Base-by-base conservation (phyloP, 768 basidiomycete species). In the Rhodocollybia butyracea region DNA sequence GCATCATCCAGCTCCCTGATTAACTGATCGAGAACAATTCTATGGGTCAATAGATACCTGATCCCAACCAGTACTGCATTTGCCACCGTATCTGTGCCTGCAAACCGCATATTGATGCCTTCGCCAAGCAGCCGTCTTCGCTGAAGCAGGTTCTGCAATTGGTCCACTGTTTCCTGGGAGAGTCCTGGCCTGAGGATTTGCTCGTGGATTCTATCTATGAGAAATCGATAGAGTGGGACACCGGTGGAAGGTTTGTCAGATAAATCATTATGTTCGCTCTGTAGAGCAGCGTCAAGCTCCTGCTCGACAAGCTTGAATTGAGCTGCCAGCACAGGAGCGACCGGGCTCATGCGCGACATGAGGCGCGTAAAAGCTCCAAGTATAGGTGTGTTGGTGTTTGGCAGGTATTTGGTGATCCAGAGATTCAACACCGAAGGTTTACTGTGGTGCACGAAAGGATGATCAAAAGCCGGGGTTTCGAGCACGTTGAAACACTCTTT, bases 1-100 rank as follows among this genome's bases (percentile, higher is more conserved):
- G 63, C 66, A 8, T 51, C 42, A 5, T 46, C 53, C 10, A 69
- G 57, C 46, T 66, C 68, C 22, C 42, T 46, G 7, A 47, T 48
- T n/a, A 69, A 57, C 13, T 26, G 45, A 6, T 51, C 22, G 8
- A 39, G 43, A 19, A 65, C 36, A 1, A 19, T 46, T 4, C 51
- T 47, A 19, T 61, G 46, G 5, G 38, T 55, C 1, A 62, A 47
- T 2, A 62, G 27, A 39, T 62, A 54, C 17, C 60, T 32, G 1
- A 57, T 22, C 2, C 54, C 61, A 19, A 60, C 46, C 26, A 50
- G 55, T 27, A 61, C 52, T 1, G 58, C 45, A 34, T 61, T 57
- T 26, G 57, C 63, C 0, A 55, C 51, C 12, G 66, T 64, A 58
- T 68, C 67, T 2, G 57, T 41, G 3, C 68, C 67, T 12, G 67